phyloP scores from a whole-genome alignment of 805 yeast species.

The Wickerhamomyces ciferrii region DNA sequence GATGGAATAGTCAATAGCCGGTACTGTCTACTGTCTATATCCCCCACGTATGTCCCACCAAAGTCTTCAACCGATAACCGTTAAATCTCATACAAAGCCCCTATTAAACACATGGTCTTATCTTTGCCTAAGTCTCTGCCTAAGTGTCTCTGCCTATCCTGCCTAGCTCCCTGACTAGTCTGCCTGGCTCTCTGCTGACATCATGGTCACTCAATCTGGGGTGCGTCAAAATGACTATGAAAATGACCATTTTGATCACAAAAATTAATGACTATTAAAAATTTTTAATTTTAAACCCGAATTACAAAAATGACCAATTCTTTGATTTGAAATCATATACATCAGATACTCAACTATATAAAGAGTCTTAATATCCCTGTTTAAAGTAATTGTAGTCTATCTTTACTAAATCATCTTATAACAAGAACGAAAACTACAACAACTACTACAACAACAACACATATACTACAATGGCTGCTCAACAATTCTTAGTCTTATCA shows the following conservation, averaged over 20 bases:
- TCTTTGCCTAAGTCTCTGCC: neutral
- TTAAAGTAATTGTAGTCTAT: neutral
- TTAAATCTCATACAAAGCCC: too few relatives aligned
- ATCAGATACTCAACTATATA: too few relatives aligned
- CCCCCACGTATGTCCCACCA: neutral
- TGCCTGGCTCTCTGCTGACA: neutral
- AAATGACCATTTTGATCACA: too few relatives aligned
- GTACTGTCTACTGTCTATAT: too few relatives aligned
- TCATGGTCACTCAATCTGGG: neutral
- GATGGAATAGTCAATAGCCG: neutral
- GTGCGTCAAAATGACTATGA: too few relatives aligned
- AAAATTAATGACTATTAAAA: too few relatives aligned
- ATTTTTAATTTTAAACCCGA: too few relatives aligned
- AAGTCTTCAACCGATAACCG: neutral
- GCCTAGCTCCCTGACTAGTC: neutral
- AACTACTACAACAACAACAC: slow-evolving; percentile 1
- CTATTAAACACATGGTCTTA: too few relatives aligned
- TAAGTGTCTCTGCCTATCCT: neutral
- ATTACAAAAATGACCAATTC: too few relatives aligned
- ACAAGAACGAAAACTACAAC: neutral
- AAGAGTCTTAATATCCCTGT: too few relatives aligned
- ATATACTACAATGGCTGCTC: slow-evolving; percentile 12
- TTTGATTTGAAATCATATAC: too few relatives aligned
- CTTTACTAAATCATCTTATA: too few relatives aligned
- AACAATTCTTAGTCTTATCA: slow-evolving; percentile 46